Conservation (phyloP, 768 basidiomycete species). For the Tulasnella sp. region DNA sequence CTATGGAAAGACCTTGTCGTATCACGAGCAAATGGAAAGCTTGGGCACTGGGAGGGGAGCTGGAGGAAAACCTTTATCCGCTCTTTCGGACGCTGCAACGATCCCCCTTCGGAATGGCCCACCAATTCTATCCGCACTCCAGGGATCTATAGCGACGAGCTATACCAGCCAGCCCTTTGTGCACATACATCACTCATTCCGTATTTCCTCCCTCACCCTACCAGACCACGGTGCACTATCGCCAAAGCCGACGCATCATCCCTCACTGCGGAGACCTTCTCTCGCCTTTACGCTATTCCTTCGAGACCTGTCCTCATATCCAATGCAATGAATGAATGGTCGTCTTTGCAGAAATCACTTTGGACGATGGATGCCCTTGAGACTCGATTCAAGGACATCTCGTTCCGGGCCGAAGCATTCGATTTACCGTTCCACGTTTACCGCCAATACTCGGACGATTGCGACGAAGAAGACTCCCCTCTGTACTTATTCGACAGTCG, state of each 20-base stretch:
- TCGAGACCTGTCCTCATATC: constrained; percentile 30
- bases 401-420: constrained; percentile 41
- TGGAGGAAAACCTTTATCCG: constrained; percentile 33
- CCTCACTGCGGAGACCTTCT: constrained; percentile 4
- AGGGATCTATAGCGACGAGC: constrained; percentile 32
- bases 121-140: constrained; percentile 22
- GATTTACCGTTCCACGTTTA: constrained; percentile 38
- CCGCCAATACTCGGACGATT: constrained; percentile 36
- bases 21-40: background rate
- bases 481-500: constrained; percentile 42
- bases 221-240: constrained; percentile 22
- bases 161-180: constrained; percentile 31
- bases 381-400: constrained; percentile 35
- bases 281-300: background rate
- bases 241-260: background rate
- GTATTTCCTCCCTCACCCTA: constrained; percentile 30
- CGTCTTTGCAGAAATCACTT: background rate
- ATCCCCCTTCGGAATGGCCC: constrained; percentile 18
- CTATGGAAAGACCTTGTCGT: constrained; percentile 31
- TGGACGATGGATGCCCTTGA: constrained; percentile 39
- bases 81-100: constrained; percentile 11
- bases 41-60: constrained; percentile 26
- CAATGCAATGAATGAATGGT: constrained; percentile 10
- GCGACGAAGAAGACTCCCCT: constrained; percentile 40
- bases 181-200: constrained; percentile 9